Evolutionary conservation across 2,329 filamentous ascomycete species (phyloP).

Genomic region (Diaporthe destruens): DNA sequence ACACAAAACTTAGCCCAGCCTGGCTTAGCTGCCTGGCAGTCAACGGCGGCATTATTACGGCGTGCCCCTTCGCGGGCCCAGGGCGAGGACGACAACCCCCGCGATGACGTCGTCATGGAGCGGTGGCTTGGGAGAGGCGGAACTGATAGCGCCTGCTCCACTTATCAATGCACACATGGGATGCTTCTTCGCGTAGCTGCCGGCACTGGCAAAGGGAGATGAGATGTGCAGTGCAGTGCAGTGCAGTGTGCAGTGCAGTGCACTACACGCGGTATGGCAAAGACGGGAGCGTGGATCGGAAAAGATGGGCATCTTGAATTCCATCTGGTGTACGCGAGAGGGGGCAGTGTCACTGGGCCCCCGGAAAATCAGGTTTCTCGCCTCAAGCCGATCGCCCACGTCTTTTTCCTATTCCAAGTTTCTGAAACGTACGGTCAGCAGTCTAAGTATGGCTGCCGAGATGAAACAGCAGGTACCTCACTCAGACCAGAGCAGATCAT

Average conservation of each 20-base stretch:
- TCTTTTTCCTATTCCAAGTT: constrained; percentile 34
- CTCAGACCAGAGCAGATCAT: constrained; percentile 23
- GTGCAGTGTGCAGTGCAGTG: constrained; percentile 18
- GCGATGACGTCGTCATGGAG: constrained; percentile 36
- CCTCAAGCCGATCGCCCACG: constrained; percentile 21
- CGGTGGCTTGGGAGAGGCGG: constrained; percentile 18
- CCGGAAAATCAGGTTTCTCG: constrained; percentile 34
- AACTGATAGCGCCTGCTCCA: constrained; percentile 19
- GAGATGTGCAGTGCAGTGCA: constrained; percentile 21
- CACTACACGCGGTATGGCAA: background rate
- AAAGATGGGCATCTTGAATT: constrained; percentile 28
- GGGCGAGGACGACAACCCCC: constrained; percentile 28
- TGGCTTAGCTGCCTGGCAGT: constrained; percentile 12
- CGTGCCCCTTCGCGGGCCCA: background rate
- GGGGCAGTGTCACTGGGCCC: constrained; percentile 16
- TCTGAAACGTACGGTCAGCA: constrained; percentile 39
- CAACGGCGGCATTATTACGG: constrained; percentile 16
- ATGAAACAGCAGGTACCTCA: constrained; percentile 38
- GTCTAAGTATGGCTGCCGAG: constrained; percentile 33
- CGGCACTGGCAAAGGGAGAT: constrained; percentile 4
- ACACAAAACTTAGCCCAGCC: constrained; percentile 18
- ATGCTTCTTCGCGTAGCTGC: background rate
- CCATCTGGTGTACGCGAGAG: constrained; percentile 6
- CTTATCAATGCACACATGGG: constrained; percentile 16
- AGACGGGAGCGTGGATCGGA: background rate